phyloP scores from a whole-genome alignment of 352 stramenopile species.

The Globisporangium cylindrosporum region DNA sequence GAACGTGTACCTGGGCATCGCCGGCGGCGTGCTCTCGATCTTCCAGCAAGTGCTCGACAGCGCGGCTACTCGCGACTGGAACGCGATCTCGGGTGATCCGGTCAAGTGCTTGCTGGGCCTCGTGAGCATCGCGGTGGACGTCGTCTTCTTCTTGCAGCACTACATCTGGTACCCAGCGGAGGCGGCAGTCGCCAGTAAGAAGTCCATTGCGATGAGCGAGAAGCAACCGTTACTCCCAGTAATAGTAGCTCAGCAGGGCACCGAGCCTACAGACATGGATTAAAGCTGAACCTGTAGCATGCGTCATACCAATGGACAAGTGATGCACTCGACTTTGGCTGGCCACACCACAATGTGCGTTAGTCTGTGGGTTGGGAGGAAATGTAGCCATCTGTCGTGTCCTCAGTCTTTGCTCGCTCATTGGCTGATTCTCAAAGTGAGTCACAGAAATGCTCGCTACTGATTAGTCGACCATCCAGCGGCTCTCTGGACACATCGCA shows the following conservation, averaged over 20 bases:
- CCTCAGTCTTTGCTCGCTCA: neutral
- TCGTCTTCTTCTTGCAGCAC: slow-evolving; percentile 96
- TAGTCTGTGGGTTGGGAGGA: too few relatives aligned
- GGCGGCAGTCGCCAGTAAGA: slow-evolving; percentile 21
- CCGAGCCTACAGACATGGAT: neutral
- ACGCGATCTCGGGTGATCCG: slow-evolving; percentile 92
- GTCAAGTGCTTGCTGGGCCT: slow-evolving; percentile 95
- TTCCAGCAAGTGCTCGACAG: slow-evolving; percentile 93
- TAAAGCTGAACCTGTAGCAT: neutral
- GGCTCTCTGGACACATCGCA: neutral
- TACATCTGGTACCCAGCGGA: slow-evolving; percentile 89
- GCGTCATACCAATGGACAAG: neutral
- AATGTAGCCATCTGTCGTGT: neutral
- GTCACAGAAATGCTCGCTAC: neutral
- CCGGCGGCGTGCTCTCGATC: slow-evolving; percentile 89
- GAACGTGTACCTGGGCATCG: slow-evolving; percentile 97
- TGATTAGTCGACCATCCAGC: neutral
- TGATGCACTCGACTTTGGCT: too few relatives aligned
- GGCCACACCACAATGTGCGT: too few relatives aligned
- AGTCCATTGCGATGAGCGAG: neutral
- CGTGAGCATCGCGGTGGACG: slow-evolving; percentile 95
- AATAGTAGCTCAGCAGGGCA: neutral
- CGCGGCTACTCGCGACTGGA: slow-evolving; percentile 89
- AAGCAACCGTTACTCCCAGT: slow-evolving; percentile 2
- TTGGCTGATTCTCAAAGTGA: neutral